Conservation (phyloP, 805 yeast genomes). For the Saturnispora zaruensis region DNA sequence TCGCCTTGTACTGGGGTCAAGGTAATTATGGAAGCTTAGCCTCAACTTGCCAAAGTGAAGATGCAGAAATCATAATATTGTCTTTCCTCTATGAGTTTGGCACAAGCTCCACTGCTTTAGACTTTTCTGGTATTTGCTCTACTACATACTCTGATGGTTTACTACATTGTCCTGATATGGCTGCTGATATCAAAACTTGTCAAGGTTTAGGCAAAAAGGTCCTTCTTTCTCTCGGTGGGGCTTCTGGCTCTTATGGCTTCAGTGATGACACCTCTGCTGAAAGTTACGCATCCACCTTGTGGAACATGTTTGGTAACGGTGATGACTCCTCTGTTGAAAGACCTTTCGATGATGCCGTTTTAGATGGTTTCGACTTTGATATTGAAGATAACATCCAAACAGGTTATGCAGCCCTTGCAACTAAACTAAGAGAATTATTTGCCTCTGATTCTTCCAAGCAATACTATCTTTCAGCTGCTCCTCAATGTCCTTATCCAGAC, state of each 20-base stretch:
- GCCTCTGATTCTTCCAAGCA: slow-evolving; percentile 38
- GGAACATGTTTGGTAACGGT: slow-evolving; percentile 60
- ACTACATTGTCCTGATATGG: slow-evolving; percentile 35
- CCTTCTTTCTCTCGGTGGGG: slow-evolving; percentile 72
- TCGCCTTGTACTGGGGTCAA: slow-evolving; percentile 90
- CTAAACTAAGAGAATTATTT: slow-evolving; percentile 35
- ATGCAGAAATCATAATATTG: slow-evolving; percentile 63
- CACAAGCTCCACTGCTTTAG: slow-evolving; percentile 32
- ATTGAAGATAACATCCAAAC: slow-evolving; percentile 48
- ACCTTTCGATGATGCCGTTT: slow-evolving; percentile 63
- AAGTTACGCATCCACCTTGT: slow-evolving; percentile 48
- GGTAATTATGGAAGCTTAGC: slow-evolving; percentile 54
- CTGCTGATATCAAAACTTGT: slow-evolving; percentile 62
- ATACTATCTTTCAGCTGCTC: slow-evolving; percentile 81
- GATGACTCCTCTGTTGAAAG: slow-evolving; percentile 29
- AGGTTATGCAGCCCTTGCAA: slow-evolving; percentile 63
- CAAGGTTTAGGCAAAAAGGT: slow-evolving; percentile 74
- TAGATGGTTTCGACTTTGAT: slow-evolving; percentile 82
- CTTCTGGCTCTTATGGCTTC: slow-evolving; percentile 50
- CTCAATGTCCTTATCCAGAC: slow-evolving; percentile 88
- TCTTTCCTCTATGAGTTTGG: slow-evolving; percentile 67
- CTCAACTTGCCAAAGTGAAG: slow-evolving; percentile 56
- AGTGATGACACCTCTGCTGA: slow-evolving; percentile 44
- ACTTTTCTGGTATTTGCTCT: slow-evolving; percentile 49
- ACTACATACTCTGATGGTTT: slow-evolving; percentile 36